phyloP scores from a whole-genome alignment of 176 grass and related monocot genomes.

The Zizania latifolia region DNA sequence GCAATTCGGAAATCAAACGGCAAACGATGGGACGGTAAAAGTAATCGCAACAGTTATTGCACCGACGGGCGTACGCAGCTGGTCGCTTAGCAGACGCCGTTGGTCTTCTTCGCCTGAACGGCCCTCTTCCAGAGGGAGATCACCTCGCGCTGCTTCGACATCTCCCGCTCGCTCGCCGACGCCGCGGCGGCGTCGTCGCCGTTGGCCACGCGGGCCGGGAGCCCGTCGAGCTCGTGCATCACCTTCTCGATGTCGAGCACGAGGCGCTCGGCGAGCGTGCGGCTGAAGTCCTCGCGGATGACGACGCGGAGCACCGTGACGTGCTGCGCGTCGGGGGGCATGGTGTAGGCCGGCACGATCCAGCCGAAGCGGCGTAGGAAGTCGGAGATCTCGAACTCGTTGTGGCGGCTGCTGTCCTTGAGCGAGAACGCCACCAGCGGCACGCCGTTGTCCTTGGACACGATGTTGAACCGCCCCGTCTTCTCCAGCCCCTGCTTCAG shows the following conservation, averaged over 20 bases:
- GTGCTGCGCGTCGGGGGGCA: too few species aligned
- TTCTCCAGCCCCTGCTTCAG: constrained; percentile 61
- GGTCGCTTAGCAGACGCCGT: constrained; percentile 44
- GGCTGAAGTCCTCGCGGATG: too few species aligned
- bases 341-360: too few species aligned
- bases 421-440: constrained; percentile 96
- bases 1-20: neutral
- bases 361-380: constrained; percentile 75
- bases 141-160: constrained; percentile 25
- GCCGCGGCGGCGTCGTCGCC: constrained; percentile 3
- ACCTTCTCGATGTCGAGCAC: constrained; percentile 63
- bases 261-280: too few species aligned
- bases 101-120: constrained; percentile 53
- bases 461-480: constrained; percentile 53
- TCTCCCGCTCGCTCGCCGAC: neutral
- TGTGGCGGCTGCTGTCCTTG: constrained; percentile 66
- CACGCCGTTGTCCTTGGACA: too few species aligned
- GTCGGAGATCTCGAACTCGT: constrained; percentile 85
- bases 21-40: too few species aligned
- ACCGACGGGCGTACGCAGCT: too few species aligned
- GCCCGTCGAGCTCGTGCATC: constrained; percentile 59
- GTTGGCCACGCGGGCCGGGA: constrained; percentile 20
- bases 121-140: constrained; percentile 54
- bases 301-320: too few species aligned
- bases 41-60: too few species aligned